phyloP scores from a whole-genome alignment of 2,329 filamentous ascomycete genomes.

The Endoconidiophora polonica region DNA sequence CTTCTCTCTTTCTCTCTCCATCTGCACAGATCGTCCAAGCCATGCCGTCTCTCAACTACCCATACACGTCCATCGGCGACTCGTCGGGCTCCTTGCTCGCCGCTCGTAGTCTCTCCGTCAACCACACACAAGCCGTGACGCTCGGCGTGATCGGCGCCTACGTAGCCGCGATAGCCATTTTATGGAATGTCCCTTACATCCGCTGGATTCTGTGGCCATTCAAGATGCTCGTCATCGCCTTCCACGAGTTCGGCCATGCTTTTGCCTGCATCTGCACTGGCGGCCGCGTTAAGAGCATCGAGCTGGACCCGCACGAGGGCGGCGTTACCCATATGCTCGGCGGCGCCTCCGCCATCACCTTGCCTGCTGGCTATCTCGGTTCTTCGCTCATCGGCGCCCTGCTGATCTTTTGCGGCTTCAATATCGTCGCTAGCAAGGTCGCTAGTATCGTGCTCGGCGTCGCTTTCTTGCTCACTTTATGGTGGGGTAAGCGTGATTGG shows the following conservation, averaged over 20 bases:
- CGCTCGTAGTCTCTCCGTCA: conserved; percentile 12
- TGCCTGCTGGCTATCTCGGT: conserved; percentile 64
- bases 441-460: conserved; percentile 56
- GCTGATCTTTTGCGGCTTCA: conserved; percentile 63
- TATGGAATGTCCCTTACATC: conserved; percentile 70
- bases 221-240: conserved; percentile 76
- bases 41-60: conserved; percentile 5
- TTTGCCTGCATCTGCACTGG: conserved; percentile 56
- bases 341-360: conserved; percentile 50
- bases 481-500: conserved; percentile 70
- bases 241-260: conserved; percentile 67
- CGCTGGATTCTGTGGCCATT: conserved; percentile 63
- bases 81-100: neutral
- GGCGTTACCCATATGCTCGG: conserved; percentile 65
- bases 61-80: conserved; percentile 5
- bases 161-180: conserved; percentile 53
- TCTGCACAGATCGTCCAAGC: neutral
- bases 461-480: conserved; percentile 62
- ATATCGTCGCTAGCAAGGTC: conserved; percentile 68
- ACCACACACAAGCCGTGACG: conserved; percentile 51
- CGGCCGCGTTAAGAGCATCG: conserved; percentile 57
- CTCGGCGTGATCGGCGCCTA: conserved; percentile 56
- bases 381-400: conserved; percentile 62
- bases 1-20: neutral
- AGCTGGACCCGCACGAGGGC: conserved; percentile 39